Evolutionary conservation across 2,329 filamentous ascomycete species (phyloP), one percentile per base, ranked within the genome.

Genomic region (Paecilomyces formosus): DNA sequence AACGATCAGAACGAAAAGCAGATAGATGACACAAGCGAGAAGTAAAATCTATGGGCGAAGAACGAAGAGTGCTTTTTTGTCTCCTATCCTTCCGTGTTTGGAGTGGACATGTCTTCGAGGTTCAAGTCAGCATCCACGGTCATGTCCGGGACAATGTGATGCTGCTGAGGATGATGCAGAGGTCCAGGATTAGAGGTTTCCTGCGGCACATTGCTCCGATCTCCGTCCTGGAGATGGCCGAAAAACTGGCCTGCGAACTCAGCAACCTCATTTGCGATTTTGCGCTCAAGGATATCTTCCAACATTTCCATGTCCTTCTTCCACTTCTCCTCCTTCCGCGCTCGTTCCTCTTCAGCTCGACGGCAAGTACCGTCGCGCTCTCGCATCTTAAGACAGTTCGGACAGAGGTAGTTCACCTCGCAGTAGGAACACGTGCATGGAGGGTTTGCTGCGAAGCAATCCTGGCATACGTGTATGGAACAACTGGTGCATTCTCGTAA

Each of bases 401-500:
- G 76, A 59, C 76, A 78, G 35, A 72, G 63, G 58, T 78, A 78
- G 61, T 78, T 74, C 28, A 69, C 65, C 54, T 74, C 68, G 61
- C 76, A 78, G 63, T 75, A 77, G 26, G 74, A 71, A 63, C 76
- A 78, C 33, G 70, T 73, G 65, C 76, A 78, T 8, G 74, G 72
- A n/a, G 75, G 74, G 45, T 76, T 66, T 12, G 64, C 65, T 9
- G 64, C 65, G 11, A 76, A 64, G 60, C 78, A 80, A 45, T 78
- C 76, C 59, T 76, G 70, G 61, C 78, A 80, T 8, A 80, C 75
- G 60, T 78, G 70, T 13, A 79, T 72, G 8, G 74, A 74, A 65
- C 78, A 80, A 39, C 70, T 71, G 12, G 71, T 73, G 63, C 78
- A 80, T 70, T 80, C 75, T 26, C 72, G 72, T 12, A 79, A 70